phyloP scores from a whole-genome alignment of 345 rosid genomes.

The Mangifera indica region DNA sequence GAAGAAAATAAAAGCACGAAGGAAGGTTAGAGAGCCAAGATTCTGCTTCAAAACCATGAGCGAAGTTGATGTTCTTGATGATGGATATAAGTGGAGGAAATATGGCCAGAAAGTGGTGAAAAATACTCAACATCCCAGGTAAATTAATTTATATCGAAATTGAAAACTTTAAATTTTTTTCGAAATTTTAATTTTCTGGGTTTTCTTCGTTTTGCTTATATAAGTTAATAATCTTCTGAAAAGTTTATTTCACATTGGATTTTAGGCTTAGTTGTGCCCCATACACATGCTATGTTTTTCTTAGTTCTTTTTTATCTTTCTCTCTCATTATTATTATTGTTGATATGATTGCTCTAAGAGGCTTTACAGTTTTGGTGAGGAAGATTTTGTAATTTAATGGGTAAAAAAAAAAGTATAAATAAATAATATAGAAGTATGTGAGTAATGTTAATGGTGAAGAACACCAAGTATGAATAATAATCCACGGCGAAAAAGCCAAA shows the following conservation, averaged over 20 bases:
- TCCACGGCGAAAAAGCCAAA: slow-evolving; percentile 30
- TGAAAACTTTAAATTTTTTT: no score
- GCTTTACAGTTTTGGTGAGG: slow-evolving; percentile 33
- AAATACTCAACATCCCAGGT: slow-evolving; percentile 99
- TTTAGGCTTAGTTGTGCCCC: slow-evolving; percentile 28
- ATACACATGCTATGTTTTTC: slow-evolving; percentile 31
- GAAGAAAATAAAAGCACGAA: slow-evolving; percentile 81
- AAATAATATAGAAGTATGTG: no score
- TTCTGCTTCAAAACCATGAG: slow-evolving; percentile 98
- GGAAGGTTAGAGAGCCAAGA: slow-evolving; percentile 95
- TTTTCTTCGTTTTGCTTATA: not conserved
- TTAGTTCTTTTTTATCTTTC: slow-evolving; percentile 5
- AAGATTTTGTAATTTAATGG: slow-evolving; percentile 21
- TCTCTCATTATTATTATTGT: slow-evolving; percentile 28
- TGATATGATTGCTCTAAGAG: slow-evolving; percentile 28
- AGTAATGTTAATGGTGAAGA: slow-evolving; percentile 21
- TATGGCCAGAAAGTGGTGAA: slow-evolving; percentile 99
- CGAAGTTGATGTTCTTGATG: slow-evolving; percentile 92
- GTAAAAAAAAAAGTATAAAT: not conserved
- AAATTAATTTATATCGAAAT: not conserved
- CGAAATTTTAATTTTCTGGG: not conserved
- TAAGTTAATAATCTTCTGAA: slow-evolving; percentile 10
- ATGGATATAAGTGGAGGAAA: slow-evolving; percentile 98
- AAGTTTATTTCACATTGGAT: slow-evolving; percentile 19
- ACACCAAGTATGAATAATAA: not conserved